Evolutionary conservation across 2,329 filamentous ascomycete species (phyloP), one percentile per base, ranked within the genome.

Genomic region (Fusarium sp.): DNA sequence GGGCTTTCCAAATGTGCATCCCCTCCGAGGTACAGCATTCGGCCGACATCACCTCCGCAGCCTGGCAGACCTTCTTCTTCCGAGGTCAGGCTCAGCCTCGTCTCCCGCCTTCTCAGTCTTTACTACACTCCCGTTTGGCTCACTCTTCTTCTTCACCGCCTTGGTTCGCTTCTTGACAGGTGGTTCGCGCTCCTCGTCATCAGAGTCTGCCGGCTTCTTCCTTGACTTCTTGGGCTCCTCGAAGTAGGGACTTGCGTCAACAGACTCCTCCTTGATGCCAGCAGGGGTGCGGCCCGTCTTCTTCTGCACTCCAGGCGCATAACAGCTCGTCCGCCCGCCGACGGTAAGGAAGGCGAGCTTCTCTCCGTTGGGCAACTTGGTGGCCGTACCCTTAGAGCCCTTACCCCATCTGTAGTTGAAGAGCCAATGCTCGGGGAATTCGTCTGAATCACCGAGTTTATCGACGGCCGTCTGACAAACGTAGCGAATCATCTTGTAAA

Each of bases 321-420:
- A 93, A 57, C 95, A 97, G 79, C 94, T 98, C 5, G 96, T 98
- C 54, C 96, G 87, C 2, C 96, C 95, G 0, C 96, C 96, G 0
- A 98, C 96, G 0, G 93, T 98, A 58, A 98, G 83, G 79, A 96
- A 96, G 0, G 91, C 91, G 54, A 98, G 92, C 82, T 93, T 95
- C 72, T 95, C 92, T 0, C 96, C 96, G 73, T 91, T 97, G 0
- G 96, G 96, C 31, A 98, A 83, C 58, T 88, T 89, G 6, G 89
- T 89, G 1, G 88, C 83, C 2, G 90, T 87, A 34, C 88, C 89
- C 79, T 96, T 97, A 78, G 93, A 95, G 79, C 94, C 94, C 79
- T 98, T 98, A 14, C 92, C 90, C 96, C 96, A 98, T 29, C 95
- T 90, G 80, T 97, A 88, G 71, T 93, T 92, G 86, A 97, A 97